Evolutionary conservation across 352 stramenopile species (phyloP).

Genomic region (Phytophthora tubulina): DNA sequence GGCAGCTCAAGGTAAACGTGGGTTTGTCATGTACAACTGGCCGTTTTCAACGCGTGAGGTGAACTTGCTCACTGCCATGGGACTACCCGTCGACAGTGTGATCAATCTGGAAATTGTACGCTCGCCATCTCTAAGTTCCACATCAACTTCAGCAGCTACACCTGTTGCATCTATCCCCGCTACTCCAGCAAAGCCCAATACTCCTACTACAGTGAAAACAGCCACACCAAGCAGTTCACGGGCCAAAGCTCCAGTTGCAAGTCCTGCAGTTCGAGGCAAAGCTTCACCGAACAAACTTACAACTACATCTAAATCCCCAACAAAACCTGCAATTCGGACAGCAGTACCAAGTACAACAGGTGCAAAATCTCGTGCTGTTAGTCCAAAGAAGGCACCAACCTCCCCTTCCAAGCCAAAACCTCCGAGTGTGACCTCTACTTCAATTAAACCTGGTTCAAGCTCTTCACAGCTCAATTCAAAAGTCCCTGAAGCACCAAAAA

Average conservation of each 20-base stretch:
- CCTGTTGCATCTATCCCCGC: neutral
- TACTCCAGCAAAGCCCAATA: constrained; percentile 16
- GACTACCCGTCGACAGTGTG: constrained; percentile 63
- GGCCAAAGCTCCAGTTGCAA: constrained; percentile 14
- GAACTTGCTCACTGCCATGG: constrained; percentile 55
- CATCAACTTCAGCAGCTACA: constrained; percentile 1
- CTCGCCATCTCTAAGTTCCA: neutral
- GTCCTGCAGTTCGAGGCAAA: constrained; percentile 17
- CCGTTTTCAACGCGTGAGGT: constrained; percentile 55
- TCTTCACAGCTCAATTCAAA: constrained; percentile 13
- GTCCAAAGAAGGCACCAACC: constrained; percentile 19
- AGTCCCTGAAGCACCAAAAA: constrained; percentile 3
- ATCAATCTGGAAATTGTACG: constrained; percentile 56
- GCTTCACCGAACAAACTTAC: constrained; percentile 18
- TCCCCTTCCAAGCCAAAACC: constrained; percentile 23
- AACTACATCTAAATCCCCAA: constrained; percentile 22
- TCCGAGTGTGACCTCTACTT: neutral
- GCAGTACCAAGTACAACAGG: constrained; percentile 5
- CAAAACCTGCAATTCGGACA: constrained; percentile 21
- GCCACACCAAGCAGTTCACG: constrained; percentile 9
- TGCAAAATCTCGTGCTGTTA: constrained; percentile 25
- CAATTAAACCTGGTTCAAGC: constrained; percentile 9
- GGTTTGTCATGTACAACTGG: constrained; percentile 69
- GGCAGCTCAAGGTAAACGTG: constrained; percentile 32
- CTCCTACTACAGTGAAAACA: constrained; percentile 3